These are phyloP conservation scores for Saccharomyces paradoxus DNA, from an alignment of 805 yeast genomes.

Conservation along the genomic window DNA sequence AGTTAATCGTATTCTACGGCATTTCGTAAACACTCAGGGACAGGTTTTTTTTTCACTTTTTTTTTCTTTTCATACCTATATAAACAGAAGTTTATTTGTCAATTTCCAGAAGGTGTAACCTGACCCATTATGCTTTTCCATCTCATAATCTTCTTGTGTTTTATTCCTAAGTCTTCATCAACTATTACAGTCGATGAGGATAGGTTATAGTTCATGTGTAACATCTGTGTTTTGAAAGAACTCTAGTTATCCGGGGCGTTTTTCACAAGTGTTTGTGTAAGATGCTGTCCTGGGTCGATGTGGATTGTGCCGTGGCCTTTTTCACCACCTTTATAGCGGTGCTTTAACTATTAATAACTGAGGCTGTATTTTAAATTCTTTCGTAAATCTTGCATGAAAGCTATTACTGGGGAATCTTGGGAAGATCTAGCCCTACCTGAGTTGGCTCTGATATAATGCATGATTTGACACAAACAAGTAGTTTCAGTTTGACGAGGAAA, in stretches of 20 bases:
- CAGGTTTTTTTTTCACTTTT: not conserved
- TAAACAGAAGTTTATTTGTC: not conserved
- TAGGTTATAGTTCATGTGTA: conserved; percentile 24
- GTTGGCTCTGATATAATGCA: too few relatives aligned
- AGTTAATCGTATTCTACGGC: not conserved
- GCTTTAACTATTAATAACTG: conserved; percentile 26
- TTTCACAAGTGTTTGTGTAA: not conserved
- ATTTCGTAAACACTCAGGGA: not conserved
- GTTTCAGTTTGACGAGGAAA: too few relatives aligned
- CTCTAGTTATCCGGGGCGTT: conserved; percentile 2
- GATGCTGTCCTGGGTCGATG: conserved; percentile 36
- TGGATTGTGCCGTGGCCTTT: conserved; percentile 43
- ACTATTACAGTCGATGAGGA: conserved; percentile 56
- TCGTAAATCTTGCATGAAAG: too few relatives aligned
- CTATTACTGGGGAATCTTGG: too few relatives aligned
- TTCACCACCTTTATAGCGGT: conserved; percentile 43
- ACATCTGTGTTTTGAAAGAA: conserved; percentile 11
- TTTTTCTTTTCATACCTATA: not conserved
- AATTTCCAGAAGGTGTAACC: too few relatives aligned
- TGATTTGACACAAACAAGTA: too few relatives aligned
- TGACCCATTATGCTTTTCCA: too few relatives aligned
- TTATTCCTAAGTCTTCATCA: conserved; percentile 33
- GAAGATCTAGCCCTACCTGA: too few relatives aligned
- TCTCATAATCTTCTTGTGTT: too few relatives aligned
- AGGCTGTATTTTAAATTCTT: conserved; percentile 25